These are phyloP conservation scores for Arxiozyma telluris DNA, from an alignment of 1,139 yeast species.

Conservation along the genomic window DNA sequence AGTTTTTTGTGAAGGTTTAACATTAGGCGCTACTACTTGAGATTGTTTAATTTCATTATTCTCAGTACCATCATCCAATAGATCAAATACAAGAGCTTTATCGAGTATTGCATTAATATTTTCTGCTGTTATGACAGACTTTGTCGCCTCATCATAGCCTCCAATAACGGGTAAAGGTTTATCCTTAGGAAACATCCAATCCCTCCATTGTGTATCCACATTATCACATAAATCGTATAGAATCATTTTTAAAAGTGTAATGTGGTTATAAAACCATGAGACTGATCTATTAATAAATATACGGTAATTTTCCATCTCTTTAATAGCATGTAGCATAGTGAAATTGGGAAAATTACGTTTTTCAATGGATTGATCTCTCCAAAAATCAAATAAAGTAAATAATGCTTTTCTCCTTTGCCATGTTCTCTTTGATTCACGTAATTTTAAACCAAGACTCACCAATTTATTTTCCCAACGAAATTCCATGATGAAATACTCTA, in stretches of 20 bases:
- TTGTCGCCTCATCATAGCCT: conserved; percentile 8
- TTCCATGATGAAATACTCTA: conserved; percentile 30
- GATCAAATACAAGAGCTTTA: conserved; percentile 23
- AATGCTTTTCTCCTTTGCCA: conserved; percentile 31
- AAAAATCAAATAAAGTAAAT: conserved; percentile 29
- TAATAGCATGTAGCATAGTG: conserved; percentile 29
- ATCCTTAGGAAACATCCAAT: conserved; percentile 28
- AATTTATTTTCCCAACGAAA: conserved; percentile 30
- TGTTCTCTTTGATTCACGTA: conserved; percentile 29
- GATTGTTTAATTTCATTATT: conserved; percentile 24
- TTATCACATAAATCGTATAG: conserved; percentile 30
- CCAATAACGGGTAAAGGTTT: conserved; percentile 20
- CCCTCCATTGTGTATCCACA: conserved; percentile 28
- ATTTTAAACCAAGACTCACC: conserved; percentile 27
- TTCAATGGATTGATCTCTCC: conserved; percentile 30
- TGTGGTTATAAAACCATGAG: conserved; percentile 31
- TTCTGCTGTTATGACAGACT: conserved; percentile 11
- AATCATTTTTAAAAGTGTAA: conserved; percentile 29
- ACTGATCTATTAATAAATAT: conserved; percentile 30
- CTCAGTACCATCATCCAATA: conserved; percentile 26
- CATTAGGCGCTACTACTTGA: conserved; percentile 12
- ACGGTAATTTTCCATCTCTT: conserved; percentile 31
- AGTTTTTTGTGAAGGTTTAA: background rate
- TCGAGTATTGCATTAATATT: conserved; percentile 27
- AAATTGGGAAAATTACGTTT: conserved; percentile 24